These are phyloP conservation scores for Furcasterigmium furcatum DNA, from an alignment of 2,329 filamentous ascomycete genomes.

Conservation along the genomic window DNA sequence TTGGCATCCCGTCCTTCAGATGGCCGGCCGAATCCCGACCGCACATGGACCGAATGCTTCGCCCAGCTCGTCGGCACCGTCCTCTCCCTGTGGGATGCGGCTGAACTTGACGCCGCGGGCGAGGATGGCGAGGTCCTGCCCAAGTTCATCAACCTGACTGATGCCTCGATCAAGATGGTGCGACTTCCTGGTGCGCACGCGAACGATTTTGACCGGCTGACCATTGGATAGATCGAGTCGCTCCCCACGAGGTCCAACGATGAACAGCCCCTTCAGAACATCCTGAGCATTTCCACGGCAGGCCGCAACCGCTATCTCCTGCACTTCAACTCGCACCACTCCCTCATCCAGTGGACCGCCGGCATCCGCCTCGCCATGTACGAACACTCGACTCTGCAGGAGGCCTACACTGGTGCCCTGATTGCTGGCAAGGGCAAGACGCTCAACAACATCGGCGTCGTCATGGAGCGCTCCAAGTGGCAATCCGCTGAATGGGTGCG, in stretches of 20 bases:
- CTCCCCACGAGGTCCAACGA: slow-evolving; percentile 76
- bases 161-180: slow-evolving; percentile 98
- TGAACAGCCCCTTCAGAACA: slow-evolving; percentile 85
- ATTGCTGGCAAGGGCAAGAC: slow-evolving; percentile 91
- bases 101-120: slow-evolving; percentile 82
- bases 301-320: slow-evolving; percentile 93
- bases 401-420: slow-evolving; percentile 93
- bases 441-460: slow-evolving; percentile 84
- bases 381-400: slow-evolving; percentile 88
- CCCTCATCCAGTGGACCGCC: slow-evolving; percentile 92
- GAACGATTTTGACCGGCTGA: background rate
- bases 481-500: slow-evolving; percentile 90
- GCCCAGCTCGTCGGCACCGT: slow-evolving; percentile 95
- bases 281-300: slow-evolving; percentile 92
- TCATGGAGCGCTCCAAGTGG: slow-evolving; percentile 77
- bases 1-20: slow-evolving; percentile 47
- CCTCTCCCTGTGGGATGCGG: slow-evolving; percentile 91
- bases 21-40: slow-evolving; percentile 79
- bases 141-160: slow-evolving; percentile 93
- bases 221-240: slow-evolving; percentile 67
- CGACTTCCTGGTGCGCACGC: slow-evolving; percentile 10
- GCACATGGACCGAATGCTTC: slow-evolving; percentile 95
- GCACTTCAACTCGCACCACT: slow-evolving; percentile 94
- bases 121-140: slow-evolving; percentile 82
- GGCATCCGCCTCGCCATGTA: slow-evolving; percentile 92